Evolutionary conservation across 1,139 yeast species (phyloP).

Genomic region (Yamadazyma diospyri): DNA sequence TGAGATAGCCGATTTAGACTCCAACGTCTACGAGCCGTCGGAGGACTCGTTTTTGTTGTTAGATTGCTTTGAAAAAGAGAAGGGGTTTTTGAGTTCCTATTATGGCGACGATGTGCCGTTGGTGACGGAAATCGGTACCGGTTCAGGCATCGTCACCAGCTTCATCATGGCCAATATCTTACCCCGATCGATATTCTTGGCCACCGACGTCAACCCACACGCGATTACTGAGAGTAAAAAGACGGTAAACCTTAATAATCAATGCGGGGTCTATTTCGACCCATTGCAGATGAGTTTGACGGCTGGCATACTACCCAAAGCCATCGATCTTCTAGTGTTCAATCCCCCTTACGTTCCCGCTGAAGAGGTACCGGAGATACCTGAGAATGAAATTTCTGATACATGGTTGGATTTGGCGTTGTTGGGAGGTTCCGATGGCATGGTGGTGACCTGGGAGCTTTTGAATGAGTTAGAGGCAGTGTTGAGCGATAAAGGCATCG

Average conservation of each 20-base stretch:
- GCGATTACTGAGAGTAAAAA: slow-evolving; percentile 57
- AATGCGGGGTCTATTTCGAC: slow-evolving; percentile 34
- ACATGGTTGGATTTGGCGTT: slow-evolving; percentile 86
- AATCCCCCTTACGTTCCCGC: slow-evolving; percentile 98
- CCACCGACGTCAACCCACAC: slow-evolving; percentile 78
- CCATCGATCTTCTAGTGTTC: slow-evolving; percentile 71
- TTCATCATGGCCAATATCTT: slow-evolving; percentile 58
- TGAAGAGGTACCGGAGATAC: slow-evolving; percentile 56
- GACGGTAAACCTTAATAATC: slow-evolving; percentile 48
- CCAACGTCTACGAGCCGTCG: slow-evolving; percentile 81
- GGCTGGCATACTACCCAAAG: slow-evolving; percentile 37
- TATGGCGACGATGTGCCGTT: slow-evolving; percentile 42
- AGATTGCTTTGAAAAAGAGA: slow-evolving; percentile 71
- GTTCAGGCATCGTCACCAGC: slow-evolving; percentile 83
- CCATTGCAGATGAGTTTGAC: slow-evolving; percentile 58
- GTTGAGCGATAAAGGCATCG: slow-evolving; percentile 58
- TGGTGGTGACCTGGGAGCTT: slow-evolving; percentile 72
- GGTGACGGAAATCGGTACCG: slow-evolving; percentile 86
- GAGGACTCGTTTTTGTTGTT: slow-evolving; percentile 85
- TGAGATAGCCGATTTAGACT: slow-evolving; percentile 27
- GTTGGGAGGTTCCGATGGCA: slow-evolving; percentile 85
- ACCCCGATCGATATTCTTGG: slow-evolving; percentile 49
- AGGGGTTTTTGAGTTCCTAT: slow-evolving; percentile 23
- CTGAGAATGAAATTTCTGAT: slow-evolving; percentile 44
- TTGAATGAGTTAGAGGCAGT: slow-evolving; percentile 48